A percentile compares a stretch with the other conserved stretches of the same genome.
Evolutionary conservation across 2,329 filamentous ascomycete genomes (phyloP).

Genomic region (Whalleya microplaca): DNA sequence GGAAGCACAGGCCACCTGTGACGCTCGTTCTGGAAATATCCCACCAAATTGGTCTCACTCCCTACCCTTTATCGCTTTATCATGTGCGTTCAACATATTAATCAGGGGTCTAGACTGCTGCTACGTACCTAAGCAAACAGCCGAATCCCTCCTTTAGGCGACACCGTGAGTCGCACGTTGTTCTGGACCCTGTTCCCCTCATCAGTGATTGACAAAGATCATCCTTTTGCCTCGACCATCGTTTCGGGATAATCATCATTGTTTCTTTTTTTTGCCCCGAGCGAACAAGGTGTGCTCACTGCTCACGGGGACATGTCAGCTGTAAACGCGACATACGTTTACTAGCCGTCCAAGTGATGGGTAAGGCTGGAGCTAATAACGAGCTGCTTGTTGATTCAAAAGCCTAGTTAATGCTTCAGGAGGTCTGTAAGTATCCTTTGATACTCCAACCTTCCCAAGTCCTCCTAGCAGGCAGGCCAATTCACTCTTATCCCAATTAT

Average conservation of each 20-base stretch:
- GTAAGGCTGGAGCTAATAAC: too few species aligned
- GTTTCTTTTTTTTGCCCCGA: slow-evolving; percentile 9
- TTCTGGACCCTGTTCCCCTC: slow-evolving; percentile 29
- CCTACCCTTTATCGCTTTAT: background rate
- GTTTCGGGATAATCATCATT: slow-evolving; percentile 1
- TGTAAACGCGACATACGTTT: too few species aligned
- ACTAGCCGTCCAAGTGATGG: too few species aligned
- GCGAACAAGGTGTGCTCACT: too few species aligned
- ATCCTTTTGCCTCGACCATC: slow-evolving; percentile 13
- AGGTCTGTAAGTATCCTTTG: too few species aligned
- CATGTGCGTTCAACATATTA: background rate
- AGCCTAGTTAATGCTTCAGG: too few species aligned
- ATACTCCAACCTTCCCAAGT: too few species aligned
- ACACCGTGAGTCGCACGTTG: slow-evolving; percentile 16
- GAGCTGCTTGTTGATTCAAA: too few species aligned
- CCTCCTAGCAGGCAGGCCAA: too few species aligned
- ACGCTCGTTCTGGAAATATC: slow-evolving; percentile 17
- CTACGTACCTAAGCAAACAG: background rate
- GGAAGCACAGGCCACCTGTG: slow-evolving; percentile 16
- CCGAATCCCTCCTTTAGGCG: slow-evolving; percentile 9
- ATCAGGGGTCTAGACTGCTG: slow-evolving; percentile 3
- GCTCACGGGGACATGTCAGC: too few species aligned
- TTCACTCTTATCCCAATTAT: too few species aligned
- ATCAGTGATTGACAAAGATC: slow-evolving; percentile 27
- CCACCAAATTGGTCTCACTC: slow-evolving; percentile 8